Conservation (phyloP, 306 rosid genomes). For the Ormosia semicastrata region DNA sequence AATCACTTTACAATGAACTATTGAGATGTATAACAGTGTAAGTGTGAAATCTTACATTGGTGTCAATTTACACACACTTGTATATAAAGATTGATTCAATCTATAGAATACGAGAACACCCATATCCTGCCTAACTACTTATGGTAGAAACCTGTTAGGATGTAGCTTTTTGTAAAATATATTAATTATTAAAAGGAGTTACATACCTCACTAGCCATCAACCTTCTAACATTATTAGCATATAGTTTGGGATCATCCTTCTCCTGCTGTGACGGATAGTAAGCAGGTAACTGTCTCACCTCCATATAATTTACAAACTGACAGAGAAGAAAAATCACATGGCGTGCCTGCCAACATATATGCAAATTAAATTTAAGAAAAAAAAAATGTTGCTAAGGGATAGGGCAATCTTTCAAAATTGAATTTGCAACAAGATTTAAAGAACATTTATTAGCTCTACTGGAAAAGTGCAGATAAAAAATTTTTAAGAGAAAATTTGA, state of each 20-base stretch:
- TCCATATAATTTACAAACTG: slow-evolving; percentile 86
- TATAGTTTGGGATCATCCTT: slow-evolving; percentile 74
- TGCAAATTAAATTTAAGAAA: slow-evolving; percentile 1
- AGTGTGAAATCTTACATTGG: neutral
- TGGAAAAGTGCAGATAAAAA: neutral
- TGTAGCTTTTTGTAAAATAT: too few relatives aligned
- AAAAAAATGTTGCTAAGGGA: neutral
- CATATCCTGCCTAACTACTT: slow-evolving; percentile 6
- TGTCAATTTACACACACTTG: neutral
- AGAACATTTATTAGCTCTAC: neutral
- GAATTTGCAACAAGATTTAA: neutral
- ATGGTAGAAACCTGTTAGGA: neutral
- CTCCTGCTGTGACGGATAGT: slow-evolving; percentile 76
- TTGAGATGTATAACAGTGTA: neutral
- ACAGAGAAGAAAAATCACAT: slow-evolving; percentile 74
- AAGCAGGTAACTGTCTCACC: slow-evolving; percentile 68
- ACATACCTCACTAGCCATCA: slow-evolving; percentile 88
- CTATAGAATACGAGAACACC: slow-evolving; percentile 9
- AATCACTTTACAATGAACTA: neutral
- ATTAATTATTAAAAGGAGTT: neutral
- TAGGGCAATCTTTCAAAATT: neutral
- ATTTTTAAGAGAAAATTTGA: neutral
- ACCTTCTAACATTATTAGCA: slow-evolving; percentile 66
- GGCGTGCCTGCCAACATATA: slow-evolving; percentile 65
- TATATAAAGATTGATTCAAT: neutral